Conservation (phyloP, 164 flowering plant species). For the Platanus orientalis region DNA sequence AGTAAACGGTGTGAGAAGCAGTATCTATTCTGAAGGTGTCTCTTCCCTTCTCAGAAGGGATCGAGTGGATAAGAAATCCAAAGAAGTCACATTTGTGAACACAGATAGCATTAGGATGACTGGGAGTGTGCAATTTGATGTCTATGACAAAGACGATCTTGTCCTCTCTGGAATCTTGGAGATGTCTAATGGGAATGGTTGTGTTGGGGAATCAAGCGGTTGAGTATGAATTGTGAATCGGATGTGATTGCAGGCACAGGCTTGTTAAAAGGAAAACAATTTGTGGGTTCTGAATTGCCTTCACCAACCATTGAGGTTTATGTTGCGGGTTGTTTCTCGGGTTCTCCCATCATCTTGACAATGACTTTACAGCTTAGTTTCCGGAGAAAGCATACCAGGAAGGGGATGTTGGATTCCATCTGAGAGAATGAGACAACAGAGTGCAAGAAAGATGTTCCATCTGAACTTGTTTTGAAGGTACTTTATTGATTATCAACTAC, state of each 20-base stretch:
- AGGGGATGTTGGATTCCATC: constrained; percentile 56
- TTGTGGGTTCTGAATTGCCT: constrained; percentile 32
- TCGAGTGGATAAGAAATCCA: constrained; percentile 67
- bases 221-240: constrained; percentile 70
- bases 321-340: constrained; percentile 67
- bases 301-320: constrained; percentile 75
- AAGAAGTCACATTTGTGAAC: constrained; percentile 76
- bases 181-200: constrained; percentile 48
- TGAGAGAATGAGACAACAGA: constrained; percentile 66
- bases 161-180: constrained; percentile 66
- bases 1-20: constrained; percentile 60
- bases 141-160: constrained; percentile 52
- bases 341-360: constrained; percentile 70
- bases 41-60: constrained; percentile 62
- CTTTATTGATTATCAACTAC: constrained; percentile 11
- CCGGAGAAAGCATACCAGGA: constrained; percentile 53
- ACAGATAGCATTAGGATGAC: constrained; percentile 71
- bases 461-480: constrained; percentile 64
- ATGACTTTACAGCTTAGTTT: constrained; percentile 56
- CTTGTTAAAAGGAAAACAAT: constrained; percentile 57
- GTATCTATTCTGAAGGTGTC: constrained; percentile 55
- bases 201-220: constrained; percentile 38
- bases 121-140: constrained; percentile 78
- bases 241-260: constrained; percentile 37
- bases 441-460: constrained; percentile 30